Conservation (phyloP, 176 grass and related monocot species). For the Oryza coarctata region DNA sequence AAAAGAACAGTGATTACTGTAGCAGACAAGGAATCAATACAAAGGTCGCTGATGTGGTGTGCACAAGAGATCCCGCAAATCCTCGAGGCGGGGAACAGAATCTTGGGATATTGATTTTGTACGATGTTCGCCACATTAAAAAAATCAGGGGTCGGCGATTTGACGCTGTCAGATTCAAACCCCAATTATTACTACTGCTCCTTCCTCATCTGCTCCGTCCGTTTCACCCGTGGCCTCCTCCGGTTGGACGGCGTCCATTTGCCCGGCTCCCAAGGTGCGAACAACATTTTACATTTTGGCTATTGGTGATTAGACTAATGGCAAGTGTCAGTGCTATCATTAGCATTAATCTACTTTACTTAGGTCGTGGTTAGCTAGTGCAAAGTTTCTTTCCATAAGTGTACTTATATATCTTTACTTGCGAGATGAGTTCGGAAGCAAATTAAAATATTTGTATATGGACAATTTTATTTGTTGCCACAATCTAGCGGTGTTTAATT, state of each 20-base stretch:
- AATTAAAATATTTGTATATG: no score
- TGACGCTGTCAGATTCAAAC: constrained; percentile 40
- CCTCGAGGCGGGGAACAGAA: constrained; percentile 36
- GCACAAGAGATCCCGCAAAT: constrained; percentile 41
- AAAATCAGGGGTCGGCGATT: constrained; percentile 11
- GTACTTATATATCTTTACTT: not conserved
- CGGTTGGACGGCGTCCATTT: not conserved
- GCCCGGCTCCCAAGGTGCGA: constrained; percentile 23
- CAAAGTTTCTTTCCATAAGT: not conserved
- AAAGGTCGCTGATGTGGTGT: not conserved
- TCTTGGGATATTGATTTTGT: constrained; percentile 52
- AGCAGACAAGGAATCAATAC: no score
- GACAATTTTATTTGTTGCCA: no score
- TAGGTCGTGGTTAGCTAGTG: not conserved
- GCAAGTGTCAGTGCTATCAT: not conserved
- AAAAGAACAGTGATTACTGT: no score
- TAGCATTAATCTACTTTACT: not conserved
- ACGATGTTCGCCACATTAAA: constrained; percentile 41
- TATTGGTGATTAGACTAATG: not conserved
- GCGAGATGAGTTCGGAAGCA: no score
- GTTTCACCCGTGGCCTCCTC: not conserved
- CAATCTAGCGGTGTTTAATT: no score
- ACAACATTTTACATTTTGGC: not conserved
- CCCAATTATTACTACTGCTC: constrained; percentile 28
- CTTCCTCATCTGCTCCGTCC: not conserved